These are phyloP conservation scores for Cercospora citrullina DNA, from an alignment of 2,329 filamentous ascomycete genomes.

Conservation along the genomic window DNA sequence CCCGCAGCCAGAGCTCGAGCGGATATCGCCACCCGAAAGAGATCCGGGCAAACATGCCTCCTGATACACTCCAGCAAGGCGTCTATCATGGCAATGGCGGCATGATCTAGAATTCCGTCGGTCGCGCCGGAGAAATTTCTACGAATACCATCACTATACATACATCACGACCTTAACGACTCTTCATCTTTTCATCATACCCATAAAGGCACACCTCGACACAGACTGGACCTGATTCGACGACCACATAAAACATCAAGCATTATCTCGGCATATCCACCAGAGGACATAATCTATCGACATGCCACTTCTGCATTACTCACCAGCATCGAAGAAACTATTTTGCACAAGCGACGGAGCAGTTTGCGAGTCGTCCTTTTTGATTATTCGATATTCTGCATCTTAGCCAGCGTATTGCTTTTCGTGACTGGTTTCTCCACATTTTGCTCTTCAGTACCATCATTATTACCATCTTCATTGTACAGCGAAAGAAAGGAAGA, in stretches of 20 bases:
- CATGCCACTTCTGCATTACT: neutral
- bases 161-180: constrained; percentile 3
- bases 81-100: constrained; percentile 38
- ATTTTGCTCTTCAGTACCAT: constrained; percentile 1
- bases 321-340: neutral
- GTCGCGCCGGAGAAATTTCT: neutral
- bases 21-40: constrained; percentile 47
- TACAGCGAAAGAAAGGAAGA: neutral
- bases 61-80: constrained; percentile 47
- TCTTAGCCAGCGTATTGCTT: neutral
- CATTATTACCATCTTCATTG: constrained; percentile 8
- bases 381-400: constrained; percentile 1
- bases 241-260: neutral
- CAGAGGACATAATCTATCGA: constrained; percentile 5
- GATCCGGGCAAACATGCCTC: constrained; percentile 53
- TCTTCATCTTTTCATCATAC: constrained; percentile 2
- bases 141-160: constrained; percentile 2
- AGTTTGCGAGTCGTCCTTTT: neutral
- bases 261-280: neutral
- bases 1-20: constrained; percentile 29
- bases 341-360: constrained; percentile 25
- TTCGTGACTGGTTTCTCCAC: neutral
- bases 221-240: neutral
- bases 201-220: neutral
- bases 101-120: constrained; percentile 29